phyloP scores from a whole-genome alignment of 2,329 filamentous ascomycete genomes.

The Xylariaceae sp. region DNA sequence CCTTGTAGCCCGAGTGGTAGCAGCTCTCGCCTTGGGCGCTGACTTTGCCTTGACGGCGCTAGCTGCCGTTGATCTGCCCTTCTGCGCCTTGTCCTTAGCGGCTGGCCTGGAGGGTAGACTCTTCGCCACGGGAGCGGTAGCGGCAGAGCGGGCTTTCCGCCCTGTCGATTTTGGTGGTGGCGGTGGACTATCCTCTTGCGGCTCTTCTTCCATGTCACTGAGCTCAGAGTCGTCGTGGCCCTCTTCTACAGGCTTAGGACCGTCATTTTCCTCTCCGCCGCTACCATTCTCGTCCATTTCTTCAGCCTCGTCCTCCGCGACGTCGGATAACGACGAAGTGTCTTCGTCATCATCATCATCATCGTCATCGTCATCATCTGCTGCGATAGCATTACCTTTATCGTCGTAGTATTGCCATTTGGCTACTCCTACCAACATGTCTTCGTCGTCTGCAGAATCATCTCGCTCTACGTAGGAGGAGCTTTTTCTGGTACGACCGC shows the following conservation, averaged over 20 bases:
- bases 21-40: conserved; percentile 28
- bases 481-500: conserved; percentile 55
- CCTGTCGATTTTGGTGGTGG: conserved; percentile 34
- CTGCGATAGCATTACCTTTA: conserved; percentile 40
- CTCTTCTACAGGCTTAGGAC: conserved; percentile 12
- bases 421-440: conserved; percentile 66
- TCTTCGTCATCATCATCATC: conserved; percentile 34
- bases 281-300: conserved; percentile 30
- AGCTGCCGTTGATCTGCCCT: conserved; percentile 31
- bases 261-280: conserved; percentile 28
- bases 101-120: conserved; percentile 36
- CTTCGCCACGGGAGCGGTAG: conserved; percentile 30
- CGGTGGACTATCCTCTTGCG: conserved; percentile 27
- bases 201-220: conserved; percentile 29
- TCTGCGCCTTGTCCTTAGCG: conserved; percentile 31
- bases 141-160: conserved; percentile 34
- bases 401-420: conserved; percentile 61
- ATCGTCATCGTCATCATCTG: conserved; percentile 36
- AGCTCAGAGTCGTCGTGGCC: conserved; percentile 29
- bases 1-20: conserved; percentile 38
- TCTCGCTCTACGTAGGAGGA: conserved; percentile 63
- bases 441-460: conserved; percentile 63
- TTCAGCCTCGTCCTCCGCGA: conserved; percentile 30
- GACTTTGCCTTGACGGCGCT: conserved; percentile 31
- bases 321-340: conserved; percentile 19